Evolutionary conservation across 73 alveolate genomes (phyloP).

Genomic region (Breviolum minutum): DNA sequence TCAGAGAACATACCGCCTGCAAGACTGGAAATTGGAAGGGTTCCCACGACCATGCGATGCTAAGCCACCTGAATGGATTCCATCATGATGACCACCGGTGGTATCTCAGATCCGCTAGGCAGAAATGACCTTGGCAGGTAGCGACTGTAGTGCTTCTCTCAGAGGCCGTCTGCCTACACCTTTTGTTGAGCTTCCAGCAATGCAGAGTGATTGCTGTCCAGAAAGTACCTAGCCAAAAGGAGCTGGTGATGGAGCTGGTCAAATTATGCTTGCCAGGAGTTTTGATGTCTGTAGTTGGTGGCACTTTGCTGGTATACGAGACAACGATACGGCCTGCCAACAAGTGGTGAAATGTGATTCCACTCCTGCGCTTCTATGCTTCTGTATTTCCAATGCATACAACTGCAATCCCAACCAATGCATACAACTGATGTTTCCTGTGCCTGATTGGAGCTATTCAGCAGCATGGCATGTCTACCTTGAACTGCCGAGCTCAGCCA

Average conservation of each 20-base stretch:
- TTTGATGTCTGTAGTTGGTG: background rate
- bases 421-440: background rate
- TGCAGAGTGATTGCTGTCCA: conserved; percentile 87
- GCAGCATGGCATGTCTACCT: conserved; percentile 84
- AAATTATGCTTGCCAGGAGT: background rate
- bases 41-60: background rate
- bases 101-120: conserved; percentile 49
- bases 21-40: background rate
- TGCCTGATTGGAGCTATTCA: conserved; percentile 24
- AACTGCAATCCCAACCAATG: background rate
- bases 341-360: background rate
- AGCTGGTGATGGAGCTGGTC: too few species aligned
- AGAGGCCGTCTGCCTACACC: background rate
- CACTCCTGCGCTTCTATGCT: background rate
- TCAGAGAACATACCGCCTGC: conserved; percentile 63
- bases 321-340: background rate
- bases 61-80: conserved; percentile 52
- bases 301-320: conserved; percentile 27
- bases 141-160: background rate
- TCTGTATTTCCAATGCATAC: background rate
- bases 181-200: background rate
- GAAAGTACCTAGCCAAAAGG: conserved; percentile 22
- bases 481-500: conserved; percentile 89
- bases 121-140: conserved; percentile 39
- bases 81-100: conserved; percentile 74